Percentiles rank a stretch among this genome's conserved stretches.
Evolutionary conservation across 1,284 basidiomycete genomes (phyloP).

Genomic region (Pseudozyma hubeiensis): DNA sequence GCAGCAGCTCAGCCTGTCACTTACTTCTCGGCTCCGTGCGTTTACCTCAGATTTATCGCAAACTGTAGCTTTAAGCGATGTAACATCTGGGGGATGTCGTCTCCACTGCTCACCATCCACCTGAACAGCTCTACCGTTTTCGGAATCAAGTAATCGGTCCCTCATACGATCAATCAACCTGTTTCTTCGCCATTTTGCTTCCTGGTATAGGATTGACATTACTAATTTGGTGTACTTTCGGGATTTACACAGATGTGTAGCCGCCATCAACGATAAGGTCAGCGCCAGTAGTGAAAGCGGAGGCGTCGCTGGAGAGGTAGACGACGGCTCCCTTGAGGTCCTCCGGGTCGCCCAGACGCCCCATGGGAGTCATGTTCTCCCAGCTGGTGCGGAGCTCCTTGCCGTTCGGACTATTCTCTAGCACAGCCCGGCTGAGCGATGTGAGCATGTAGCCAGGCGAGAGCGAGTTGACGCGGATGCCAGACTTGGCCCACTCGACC

Average conservation of each 20-base stretch:
- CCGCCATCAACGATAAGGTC: slow-evolving; percentile 88
- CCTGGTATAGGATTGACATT: no score
- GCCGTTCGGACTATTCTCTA: slow-evolving; percentile 71
- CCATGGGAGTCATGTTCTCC: slow-evolving; percentile 91
- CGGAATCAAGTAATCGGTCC: no score
- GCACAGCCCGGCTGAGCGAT: slow-evolving; percentile 75
- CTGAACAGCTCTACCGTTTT: no score
- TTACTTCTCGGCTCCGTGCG: slow-evolving; percentile 23
- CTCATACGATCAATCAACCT: no score
- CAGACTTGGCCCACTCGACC: slow-evolving; percentile 88
- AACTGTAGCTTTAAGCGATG: no score
- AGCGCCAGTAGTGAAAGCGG: slow-evolving; percentile 84
- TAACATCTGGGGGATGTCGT: slow-evolving; percentile 1
- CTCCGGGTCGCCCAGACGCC: slow-evolving; percentile 69
- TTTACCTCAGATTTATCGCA: no score
- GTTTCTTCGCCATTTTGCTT: no score
- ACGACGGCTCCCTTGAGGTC: slow-evolving; percentile 78
- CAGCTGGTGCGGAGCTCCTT: slow-evolving; percentile 74
- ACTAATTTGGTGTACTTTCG: no score
- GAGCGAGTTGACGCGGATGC: slow-evolving; percentile 80
- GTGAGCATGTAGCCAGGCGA: slow-evolving; percentile 74
- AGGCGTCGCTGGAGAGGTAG: slow-evolving; percentile 85
- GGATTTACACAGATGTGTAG: slow-evolving; percentile 70
- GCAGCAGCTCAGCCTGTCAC: slow-evolving; percentile 14
- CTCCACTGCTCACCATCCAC: no score